Evolutionary conservation across 805 yeast genomes (phyloP).

Genomic region (Ogataea pini): DNA sequence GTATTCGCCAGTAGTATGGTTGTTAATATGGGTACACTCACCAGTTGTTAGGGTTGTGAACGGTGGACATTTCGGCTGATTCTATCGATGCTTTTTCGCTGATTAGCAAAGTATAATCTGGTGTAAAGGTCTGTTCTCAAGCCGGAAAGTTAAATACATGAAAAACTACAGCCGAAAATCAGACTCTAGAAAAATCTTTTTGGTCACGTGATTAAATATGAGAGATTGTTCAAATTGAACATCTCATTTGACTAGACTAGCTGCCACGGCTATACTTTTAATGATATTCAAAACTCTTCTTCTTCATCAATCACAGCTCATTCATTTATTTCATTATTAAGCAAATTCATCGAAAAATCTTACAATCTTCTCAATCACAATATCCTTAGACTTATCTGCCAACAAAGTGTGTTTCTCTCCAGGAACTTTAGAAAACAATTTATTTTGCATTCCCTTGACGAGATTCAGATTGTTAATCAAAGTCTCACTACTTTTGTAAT

Average conservation of each 20-base stretch:
- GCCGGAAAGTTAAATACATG: neutral
- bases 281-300: too few species aligned
- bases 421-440: conserved; percentile 20
- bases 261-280: too few species aligned
- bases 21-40: conserved; percentile 14
- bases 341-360: conserved; percentile 41
- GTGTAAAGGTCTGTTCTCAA: too few species aligned
- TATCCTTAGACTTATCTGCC: conserved; percentile 40
- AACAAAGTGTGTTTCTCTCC: conserved; percentile 52
- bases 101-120: too few species aligned
- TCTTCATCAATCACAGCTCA: too few species aligned
- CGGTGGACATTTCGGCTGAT: conserved; percentile 61
- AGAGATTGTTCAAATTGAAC: too few species aligned
- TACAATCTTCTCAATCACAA: conserved; percentile 39
- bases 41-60: conserved; percentile 95
- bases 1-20: neutral
- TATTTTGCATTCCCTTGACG: conserved; percentile 32
- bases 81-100: neutral
- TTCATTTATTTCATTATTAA: too few species aligned
- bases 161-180: neutral
- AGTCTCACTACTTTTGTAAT: conserved; percentile 45
- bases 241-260: too few species aligned
- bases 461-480: conserved; percentile 38
- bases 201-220: conserved; percentile 8
- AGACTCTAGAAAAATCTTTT: conserved; percentile 25